phyloP scores from a whole-genome alignment of 2,329 filamentous ascomycete species.

The Monilinia fructicola region DNA sequence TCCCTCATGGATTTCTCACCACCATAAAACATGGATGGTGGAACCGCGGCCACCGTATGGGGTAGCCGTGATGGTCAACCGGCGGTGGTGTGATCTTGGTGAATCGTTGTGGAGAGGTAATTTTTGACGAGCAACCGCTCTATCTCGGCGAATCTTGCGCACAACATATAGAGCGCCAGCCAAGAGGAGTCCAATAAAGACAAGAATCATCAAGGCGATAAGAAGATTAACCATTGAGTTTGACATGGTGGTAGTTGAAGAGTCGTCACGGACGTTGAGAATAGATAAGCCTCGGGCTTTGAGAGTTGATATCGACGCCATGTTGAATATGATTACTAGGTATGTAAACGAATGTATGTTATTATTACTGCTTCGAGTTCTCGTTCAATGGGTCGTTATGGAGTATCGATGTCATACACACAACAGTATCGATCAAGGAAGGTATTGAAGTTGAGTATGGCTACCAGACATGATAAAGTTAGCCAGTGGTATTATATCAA shows the following conservation, averaged over 20 bases:
- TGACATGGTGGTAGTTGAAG: conserved; percentile 49
- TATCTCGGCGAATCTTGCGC: conserved; percentile 60
- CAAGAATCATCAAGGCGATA: conserved; percentile 74
- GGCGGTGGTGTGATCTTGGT: conserved; percentile 50
- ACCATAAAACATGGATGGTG: conserved; percentile 73
- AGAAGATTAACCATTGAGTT: conserved; percentile 71
- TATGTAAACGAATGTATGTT: conserved; percentile 17
- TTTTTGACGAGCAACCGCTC: conserved; percentile 50
- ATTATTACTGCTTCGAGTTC: conserved; percentile 4
- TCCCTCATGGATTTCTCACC: conserved; percentile 78
- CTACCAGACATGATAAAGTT: background rate
- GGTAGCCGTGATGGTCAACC: conserved; percentile 55
- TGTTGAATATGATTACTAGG: conserved; percentile 23
- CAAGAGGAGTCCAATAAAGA: conserved; percentile 69
- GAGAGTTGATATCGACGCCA: conserved; percentile 36
- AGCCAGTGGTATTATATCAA: conserved; percentile 1
- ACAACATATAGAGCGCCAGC: conserved; percentile 69
- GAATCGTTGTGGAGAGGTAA: conserved; percentile 68
- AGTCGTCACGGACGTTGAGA: conserved; percentile 51
- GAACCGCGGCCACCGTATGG: conserved; percentile 54
- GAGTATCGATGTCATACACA: conserved; percentile 19
- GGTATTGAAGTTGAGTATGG: conserved; percentile 15
- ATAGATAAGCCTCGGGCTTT: conserved; percentile 42
- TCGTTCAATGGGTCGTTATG: conserved; percentile 11
- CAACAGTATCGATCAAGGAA: conserved; percentile 3